A percentile compares a stretch with the other conserved stretches of the same genome.
phyloP scores from a whole-genome alignment of 805 yeast species.

The Candida wancherniae region DNA sequence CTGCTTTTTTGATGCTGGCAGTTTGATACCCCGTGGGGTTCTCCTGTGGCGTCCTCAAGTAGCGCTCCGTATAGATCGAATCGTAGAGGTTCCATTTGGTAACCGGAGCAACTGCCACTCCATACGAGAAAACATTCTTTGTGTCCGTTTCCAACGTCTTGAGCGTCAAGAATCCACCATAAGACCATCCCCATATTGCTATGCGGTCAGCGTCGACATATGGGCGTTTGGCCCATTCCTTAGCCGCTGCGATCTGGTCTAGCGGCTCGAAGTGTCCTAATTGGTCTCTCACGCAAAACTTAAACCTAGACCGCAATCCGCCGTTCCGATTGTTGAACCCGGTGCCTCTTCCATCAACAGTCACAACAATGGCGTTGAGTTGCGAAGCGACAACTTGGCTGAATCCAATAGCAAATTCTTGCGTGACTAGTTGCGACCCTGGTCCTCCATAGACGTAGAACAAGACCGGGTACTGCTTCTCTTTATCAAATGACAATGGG shows the following conservation, averaged over 20 bases:
- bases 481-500: constrained; percentile 66
- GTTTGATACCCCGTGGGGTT: constrained; percentile 59
- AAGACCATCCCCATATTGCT: constrained; percentile 98
- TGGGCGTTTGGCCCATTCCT: constrained; percentile 52
- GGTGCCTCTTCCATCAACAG: constrained; percentile 97
- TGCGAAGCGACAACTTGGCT: constrained; percentile 75
- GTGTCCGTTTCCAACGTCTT: constrained; percentile 79
- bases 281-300: constrained; percentile 74
- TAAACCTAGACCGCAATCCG: constrained; percentile 50
- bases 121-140: constrained; percentile 67
- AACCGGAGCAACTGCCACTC: constrained; percentile 96
- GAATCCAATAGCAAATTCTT: constrained; percentile 56
- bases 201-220: constrained; percentile 67
- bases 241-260: constrained; percentile 87
- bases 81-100: constrained; percentile 92
- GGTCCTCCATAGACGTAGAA: constrained; percentile 96
- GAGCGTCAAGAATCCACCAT: constrained; percentile 91
- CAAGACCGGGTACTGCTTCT: constrained; percentile 71
- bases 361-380: constrained; percentile 78
- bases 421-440: constrained; percentile 76
- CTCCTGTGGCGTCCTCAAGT: constrained; percentile 77
- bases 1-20: constrained; percentile 53
- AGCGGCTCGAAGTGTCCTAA: constrained; percentile 77
- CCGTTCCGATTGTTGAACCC: constrained; percentile 66
- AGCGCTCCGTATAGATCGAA: constrained; percentile 90